Evolutionary conservation across 2,329 filamentous ascomycete genomes (phyloP).

Genomic region (Trichoderma afroharzianum): DNA sequence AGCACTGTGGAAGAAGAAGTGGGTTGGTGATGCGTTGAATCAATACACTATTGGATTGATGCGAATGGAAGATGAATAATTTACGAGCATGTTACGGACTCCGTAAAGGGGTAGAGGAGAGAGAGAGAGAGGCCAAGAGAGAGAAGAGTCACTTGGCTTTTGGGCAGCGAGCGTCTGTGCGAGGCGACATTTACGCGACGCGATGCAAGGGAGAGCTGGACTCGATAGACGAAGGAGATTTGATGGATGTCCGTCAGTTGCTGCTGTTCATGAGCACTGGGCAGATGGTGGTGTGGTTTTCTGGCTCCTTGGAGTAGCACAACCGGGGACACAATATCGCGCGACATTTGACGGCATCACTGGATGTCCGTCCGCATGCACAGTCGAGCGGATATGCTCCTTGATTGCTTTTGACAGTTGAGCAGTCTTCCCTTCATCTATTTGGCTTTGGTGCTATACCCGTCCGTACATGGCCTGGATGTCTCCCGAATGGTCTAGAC

Average conservation of each 20-base stretch:
- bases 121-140: neutral
- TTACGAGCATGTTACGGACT: neutral
- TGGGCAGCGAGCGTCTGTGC: neutral
- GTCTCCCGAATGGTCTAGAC: constrained; percentile 1
- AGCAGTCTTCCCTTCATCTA: neutral
- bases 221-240: neutral
- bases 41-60: neutral
- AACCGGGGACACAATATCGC: neutral
- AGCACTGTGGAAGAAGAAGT: neutral
- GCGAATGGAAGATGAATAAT: neutral
- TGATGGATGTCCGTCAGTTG: neutral
- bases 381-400: neutral
- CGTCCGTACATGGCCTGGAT: neutral
- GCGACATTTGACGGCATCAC: neutral
- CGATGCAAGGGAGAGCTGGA: neutral
- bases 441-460: neutral
- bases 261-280: neutral
- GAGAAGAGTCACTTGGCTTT: neutral
- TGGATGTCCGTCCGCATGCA: neutral
- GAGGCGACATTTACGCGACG: neutral
- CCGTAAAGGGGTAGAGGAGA: neutral
- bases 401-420: neutral
- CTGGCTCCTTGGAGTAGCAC: neutral
- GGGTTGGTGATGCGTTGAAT: neutral
- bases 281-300: constrained; percentile 13